Evolutionary conservation across 2,329 filamentous ascomycete genomes (phyloP).

Genomic region (Periglandula ipomoeae): DNA sequence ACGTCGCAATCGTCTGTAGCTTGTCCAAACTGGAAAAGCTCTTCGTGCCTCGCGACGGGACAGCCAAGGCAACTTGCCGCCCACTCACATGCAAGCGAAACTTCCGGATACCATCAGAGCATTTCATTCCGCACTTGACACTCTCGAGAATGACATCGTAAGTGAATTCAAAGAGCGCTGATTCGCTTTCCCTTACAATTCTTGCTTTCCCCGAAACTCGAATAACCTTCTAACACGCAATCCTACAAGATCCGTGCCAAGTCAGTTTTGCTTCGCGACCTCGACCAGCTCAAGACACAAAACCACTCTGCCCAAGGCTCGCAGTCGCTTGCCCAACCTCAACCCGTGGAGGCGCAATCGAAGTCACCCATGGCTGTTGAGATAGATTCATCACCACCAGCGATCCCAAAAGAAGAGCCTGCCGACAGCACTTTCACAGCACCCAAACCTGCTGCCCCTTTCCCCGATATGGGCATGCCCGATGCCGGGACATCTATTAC

Average conservation of each 20-base stretch:
- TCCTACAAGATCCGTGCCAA: conserved; percentile 35
- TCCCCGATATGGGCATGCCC: conserved; percentile 44
- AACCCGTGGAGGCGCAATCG: conserved; percentile 25
- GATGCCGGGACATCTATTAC: conserved; percentile 11
- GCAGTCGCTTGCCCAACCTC: conserved; percentile 9
- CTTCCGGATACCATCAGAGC: conserved; percentile 36
- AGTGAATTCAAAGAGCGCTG: conserved; percentile 11
- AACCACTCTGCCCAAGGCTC: conserved; percentile 14
- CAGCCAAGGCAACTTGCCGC: conserved; percentile 28
- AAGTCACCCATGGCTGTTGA: conserved; percentile 28
- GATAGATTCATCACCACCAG: conserved; percentile 24
- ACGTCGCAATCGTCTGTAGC: conserved; percentile 25
- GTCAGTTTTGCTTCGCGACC: conserved; percentile 44
- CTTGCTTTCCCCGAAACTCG: neutral
- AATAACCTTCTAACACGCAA: neutral
- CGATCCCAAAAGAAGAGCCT: conserved; percentile 19
- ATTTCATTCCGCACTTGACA: conserved; percentile 46
- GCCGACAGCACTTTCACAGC: conserved; percentile 23
- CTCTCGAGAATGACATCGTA: conserved; percentile 50
- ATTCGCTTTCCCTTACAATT: neutral
- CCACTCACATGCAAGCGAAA: conserved; percentile 28
- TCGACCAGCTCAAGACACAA: conserved; percentile 30
- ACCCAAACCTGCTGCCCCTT: conserved; percentile 35
- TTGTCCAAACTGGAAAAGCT: conserved; percentile 50
- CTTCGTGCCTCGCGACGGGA: conserved; percentile 40